phyloP scores from a whole-genome alignment of 768 basidiomycete species.

The Xerocomus brunneocitrinus region DNA sequence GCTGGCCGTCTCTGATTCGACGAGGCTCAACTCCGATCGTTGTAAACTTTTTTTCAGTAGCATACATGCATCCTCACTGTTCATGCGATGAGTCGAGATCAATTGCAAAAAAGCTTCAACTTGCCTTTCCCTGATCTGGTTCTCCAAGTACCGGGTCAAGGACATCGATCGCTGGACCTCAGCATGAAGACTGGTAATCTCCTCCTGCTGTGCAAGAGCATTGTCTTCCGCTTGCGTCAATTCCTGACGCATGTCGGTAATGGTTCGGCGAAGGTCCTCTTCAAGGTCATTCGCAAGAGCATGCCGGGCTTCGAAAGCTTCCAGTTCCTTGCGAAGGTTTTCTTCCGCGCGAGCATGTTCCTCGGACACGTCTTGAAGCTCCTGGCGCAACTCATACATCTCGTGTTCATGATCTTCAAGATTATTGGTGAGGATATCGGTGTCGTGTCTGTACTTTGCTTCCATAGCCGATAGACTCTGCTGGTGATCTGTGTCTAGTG shows the following conservation, averaged over 20 bases:
- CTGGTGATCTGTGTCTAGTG: constrained; percentile 28
- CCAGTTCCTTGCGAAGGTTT: constrained; percentile 20
- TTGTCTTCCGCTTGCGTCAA: constrained; percentile 39
- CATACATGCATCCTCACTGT: constrained; percentile 46
- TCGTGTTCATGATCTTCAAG: constrained; percentile 36
- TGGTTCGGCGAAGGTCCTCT: constrained; percentile 33
- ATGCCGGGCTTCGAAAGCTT: constrained; percentile 24
- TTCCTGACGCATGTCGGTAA: constrained; percentile 35
- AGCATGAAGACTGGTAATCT: constrained; percentile 56
- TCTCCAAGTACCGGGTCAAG: constrained; percentile 57
- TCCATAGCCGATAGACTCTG: constrained; percentile 24
- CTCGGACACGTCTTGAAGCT: constrained; percentile 38
- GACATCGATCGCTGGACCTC: constrained; percentile 64
- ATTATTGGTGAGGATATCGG: constrained; percentile 35
- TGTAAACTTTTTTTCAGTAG: constrained; percentile 39
- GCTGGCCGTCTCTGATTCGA: constrained; percentile 51
- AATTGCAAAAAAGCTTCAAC: constrained; percentile 11
- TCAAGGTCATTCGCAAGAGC: constrained; percentile 32
- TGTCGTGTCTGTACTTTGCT: constrained; percentile 31
- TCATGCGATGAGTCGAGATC: constrained; percentile 5
- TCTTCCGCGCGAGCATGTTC: constrained; percentile 32
- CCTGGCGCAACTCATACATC: constrained; percentile 29
- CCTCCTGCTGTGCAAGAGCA: constrained; percentile 37
- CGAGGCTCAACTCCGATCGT: constrained; percentile 39
- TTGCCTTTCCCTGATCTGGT: constrained; percentile 59